Conservation (phyloP, 2,329 filamentous ascomycete genomes). For the Sodiomyces alkalinus region DNA sequence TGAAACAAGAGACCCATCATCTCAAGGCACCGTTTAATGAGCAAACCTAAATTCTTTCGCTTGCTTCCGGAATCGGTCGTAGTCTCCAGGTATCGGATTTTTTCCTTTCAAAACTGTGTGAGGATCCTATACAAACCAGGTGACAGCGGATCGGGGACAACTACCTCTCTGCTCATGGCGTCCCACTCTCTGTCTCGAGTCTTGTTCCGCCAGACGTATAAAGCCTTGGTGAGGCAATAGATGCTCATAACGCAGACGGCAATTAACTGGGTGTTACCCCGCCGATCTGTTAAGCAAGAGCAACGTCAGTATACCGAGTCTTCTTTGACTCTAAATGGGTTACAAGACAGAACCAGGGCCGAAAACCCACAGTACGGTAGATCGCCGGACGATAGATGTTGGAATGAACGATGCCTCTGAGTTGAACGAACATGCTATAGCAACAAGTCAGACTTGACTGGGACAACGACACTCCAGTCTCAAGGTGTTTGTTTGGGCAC, state of each 20-base stretch:
- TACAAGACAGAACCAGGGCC: accelerated
- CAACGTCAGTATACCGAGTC: too few species aligned
- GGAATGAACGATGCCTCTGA: conserved; percentile 14
- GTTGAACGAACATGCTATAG: conserved; percentile 1
- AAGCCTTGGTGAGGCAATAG: conserved; percentile 32
- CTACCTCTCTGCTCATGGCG: conserved; percentile 24
- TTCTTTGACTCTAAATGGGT: too few species aligned
- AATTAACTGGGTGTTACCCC: conserved; percentile 35
- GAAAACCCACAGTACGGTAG: conserved; percentile 9
- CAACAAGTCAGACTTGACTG: too few species aligned
- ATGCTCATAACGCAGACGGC: conserved; percentile 31
- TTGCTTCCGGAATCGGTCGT: conserved; percentile 30
- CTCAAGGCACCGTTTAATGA: too few species aligned
- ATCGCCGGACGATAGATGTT: conserved; percentile 26
- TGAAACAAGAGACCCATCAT: too few species aligned
- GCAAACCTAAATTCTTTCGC: conserved; percentile 27
- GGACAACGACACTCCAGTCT: too few species aligned
- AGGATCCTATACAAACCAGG: too few species aligned
- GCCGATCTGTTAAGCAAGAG: conserved; percentile 12
- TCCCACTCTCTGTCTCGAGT: conserved; percentile 28
- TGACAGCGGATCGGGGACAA: too few species aligned
- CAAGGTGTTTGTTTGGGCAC: too few species aligned
- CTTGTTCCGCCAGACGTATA: conserved; percentile 34
- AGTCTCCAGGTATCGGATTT: conserved; percentile 15
- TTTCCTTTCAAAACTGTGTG: conserved; percentile 10